Evolutionary conservation across 2,329 filamentous ascomycete species (phyloP).

Genomic region (Scedosporium dehoogii): DNA sequence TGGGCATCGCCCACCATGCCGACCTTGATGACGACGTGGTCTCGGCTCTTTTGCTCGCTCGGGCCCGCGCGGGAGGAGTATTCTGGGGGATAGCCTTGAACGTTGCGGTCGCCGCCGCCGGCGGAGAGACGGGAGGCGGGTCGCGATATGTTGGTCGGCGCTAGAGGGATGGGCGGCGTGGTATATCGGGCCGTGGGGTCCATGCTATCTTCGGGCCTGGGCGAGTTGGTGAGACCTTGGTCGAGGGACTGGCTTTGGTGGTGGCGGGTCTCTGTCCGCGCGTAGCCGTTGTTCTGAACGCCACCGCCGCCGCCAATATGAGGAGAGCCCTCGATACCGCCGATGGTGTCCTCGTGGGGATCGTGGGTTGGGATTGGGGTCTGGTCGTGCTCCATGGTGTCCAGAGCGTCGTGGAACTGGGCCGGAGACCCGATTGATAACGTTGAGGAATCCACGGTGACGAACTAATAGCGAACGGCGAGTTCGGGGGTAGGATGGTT

Average conservation of each 20-base stretch:
- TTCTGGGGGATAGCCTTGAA: slow-evolving; percentile 14
- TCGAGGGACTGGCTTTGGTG: slow-evolving; percentile 42
- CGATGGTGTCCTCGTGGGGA: slow-evolving; percentile 38
- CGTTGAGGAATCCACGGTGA: slow-evolving; percentile 43
- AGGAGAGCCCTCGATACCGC: slow-evolving; percentile 37
- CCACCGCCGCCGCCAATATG: slow-evolving; percentile 20
- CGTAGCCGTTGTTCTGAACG: slow-evolving; percentile 22
- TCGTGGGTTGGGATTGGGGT: slow-evolving; percentile 19
- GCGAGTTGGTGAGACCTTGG: slow-evolving; percentile 30
- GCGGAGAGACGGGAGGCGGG: slow-evolving; percentile 45
- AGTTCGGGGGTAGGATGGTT: slow-evolving; percentile 9
- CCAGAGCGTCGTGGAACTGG: slow-evolving; percentile 43
- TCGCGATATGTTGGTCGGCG: slow-evolving; percentile 33
- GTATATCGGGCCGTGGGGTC: slow-evolving; percentile 34
- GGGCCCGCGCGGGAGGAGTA: slow-evolving; percentile 11
- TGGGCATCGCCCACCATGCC: slow-evolving; percentile 99
- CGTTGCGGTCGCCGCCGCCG: slow-evolving; percentile 26
- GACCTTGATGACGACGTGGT: slow-evolving; percentile 93
- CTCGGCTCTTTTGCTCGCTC: slow-evolving; percentile 37
- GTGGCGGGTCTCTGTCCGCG: slow-evolving; percentile 20
- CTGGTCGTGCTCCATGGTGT: slow-evolving; percentile 36
- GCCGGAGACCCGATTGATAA: slow-evolving; percentile 37
- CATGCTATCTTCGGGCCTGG: slow-evolving; percentile 26
- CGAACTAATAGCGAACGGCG: slow-evolving; percentile 8
- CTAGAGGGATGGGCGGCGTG: slow-evolving; percentile 34